phyloP scores from a whole-genome alignment of 1,139 yeast species.

The Kazachstania sp. region DNA sequence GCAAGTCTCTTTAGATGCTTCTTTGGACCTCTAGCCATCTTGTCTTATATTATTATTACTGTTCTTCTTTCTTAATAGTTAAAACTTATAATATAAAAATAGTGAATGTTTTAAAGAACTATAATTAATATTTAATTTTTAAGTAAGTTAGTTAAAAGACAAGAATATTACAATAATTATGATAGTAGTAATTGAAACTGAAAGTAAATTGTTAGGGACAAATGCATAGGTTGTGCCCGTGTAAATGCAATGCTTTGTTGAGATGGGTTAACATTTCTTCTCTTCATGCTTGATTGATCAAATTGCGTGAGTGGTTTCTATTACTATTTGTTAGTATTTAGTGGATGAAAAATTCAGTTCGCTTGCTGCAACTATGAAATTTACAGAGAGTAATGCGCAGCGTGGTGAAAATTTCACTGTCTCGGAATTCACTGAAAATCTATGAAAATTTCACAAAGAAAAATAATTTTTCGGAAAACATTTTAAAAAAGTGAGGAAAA shows the following conservation, averaged over 20 bases:
- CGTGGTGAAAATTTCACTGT: background rate
- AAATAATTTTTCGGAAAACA: background rate
- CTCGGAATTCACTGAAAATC: background rate
- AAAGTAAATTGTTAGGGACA: background rate
- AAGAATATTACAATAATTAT: too few relatives aligned
- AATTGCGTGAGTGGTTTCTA: background rate
- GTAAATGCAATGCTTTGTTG: background rate
- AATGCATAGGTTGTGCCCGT: background rate
- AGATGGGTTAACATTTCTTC: background rate
- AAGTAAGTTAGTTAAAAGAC: background rate
- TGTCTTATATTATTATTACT: constrained; percentile 25
- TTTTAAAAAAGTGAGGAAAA: background rate
- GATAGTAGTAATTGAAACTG: too few relatives aligned
- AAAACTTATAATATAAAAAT: background rate
- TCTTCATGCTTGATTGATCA: background rate
- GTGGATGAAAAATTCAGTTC: background rate
- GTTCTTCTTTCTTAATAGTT: background rate
- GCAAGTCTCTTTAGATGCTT: constrained; percentile 97
- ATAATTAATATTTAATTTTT: background rate
- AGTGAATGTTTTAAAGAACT: background rate
- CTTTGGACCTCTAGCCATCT: constrained; percentile 98
- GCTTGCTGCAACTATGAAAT: too few relatives aligned
- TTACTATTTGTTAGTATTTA: background rate
- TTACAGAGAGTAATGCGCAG: background rate
- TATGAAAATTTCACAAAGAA: too few relatives aligned